Conservation (phyloP, 2,329 filamentous ascomycete genomes). For the Raffaelea ambrosiae region DNA sequence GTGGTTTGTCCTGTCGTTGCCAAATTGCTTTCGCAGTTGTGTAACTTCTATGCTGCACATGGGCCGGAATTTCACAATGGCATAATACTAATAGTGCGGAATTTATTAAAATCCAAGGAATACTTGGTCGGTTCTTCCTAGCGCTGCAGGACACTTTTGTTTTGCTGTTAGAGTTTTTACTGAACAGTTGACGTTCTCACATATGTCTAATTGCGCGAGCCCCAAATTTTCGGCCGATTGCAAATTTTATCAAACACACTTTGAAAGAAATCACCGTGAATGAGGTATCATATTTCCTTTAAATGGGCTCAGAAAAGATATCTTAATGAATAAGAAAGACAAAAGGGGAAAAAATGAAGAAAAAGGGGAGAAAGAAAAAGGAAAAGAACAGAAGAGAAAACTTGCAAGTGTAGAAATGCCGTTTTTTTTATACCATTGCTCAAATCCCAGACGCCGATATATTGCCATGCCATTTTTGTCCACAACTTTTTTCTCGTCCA, state of each 20-base stretch:
- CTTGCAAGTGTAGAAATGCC: conserved; percentile 1
- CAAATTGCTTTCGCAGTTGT: neutral
- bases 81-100: too few species aligned
- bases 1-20: neutral
- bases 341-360: too few species aligned
- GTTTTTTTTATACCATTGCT: neutral
- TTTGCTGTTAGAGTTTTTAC: neutral
- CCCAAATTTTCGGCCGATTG: too few species aligned
- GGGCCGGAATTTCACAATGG: neutral
- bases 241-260: neutral
- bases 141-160: conserved; percentile 1
- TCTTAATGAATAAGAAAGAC: neutral
- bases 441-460: too few species aligned
- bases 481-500: neutral
- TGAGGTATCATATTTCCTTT: too few species aligned
- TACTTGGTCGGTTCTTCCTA: neutral
- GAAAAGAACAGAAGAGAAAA: neutral
- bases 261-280: neutral
- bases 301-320: too few species aligned
- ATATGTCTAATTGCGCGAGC: too few species aligned
- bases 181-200: too few species aligned
- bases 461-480: too few species aligned
- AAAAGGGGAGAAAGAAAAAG: neutral
- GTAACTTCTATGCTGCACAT: neutral
- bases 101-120: too few species aligned